These are phyloP conservation scores for Yamadazyma diospyri DNA, from an alignment of 1,139 yeast genomes.

Conservation along the genomic window DNA sequence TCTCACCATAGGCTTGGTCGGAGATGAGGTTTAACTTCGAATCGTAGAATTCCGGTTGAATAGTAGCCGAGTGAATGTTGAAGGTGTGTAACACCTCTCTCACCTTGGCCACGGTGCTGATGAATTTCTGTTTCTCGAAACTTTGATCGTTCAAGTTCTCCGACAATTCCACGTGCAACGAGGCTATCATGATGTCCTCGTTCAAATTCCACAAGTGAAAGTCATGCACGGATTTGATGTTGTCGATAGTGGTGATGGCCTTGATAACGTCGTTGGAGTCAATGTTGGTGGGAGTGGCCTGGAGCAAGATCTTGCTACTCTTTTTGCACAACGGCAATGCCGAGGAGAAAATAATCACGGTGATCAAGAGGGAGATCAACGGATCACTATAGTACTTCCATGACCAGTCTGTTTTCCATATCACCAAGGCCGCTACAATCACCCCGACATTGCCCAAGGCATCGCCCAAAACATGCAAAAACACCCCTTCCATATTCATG, in stretches of 20 bases:
- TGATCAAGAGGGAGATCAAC: constrained; percentile 75
- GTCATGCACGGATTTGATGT: constrained; percentile 86
- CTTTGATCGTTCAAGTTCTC: constrained; percentile 20
- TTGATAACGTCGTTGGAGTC: constrained; percentile 71
- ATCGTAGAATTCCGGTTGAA: constrained; percentile 75
- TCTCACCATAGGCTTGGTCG: constrained; percentile 31
- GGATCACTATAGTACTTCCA: constrained; percentile 93
- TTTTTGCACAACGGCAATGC: constrained; percentile 88
- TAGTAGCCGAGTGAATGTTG: constrained; percentile 91
- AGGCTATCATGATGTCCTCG: constrained; percentile 83
- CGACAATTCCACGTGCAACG: constrained; percentile 77
- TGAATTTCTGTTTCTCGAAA: constrained; percentile 46
- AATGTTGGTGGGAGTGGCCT: constrained; percentile 84
- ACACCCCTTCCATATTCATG: constrained; percentile 96
- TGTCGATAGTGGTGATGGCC: constrained; percentile 62
- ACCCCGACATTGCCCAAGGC: constrained; percentile 96
- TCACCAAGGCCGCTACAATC: constrained; percentile 80
- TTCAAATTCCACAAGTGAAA: constrained; percentile 96
- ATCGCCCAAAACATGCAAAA: constrained; percentile 91
- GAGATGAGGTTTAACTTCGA: constrained; percentile 8
- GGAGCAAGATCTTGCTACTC: constrained; percentile 82
- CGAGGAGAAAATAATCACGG: constrained; percentile 82
- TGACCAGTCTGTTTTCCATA: constrained; percentile 87
- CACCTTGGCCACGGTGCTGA: constrained; percentile 70
- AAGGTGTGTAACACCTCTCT: constrained; percentile 75